These are phyloP conservation scores for Prunus padus DNA, from an alignment of 306 rosid species.

Conservation along the genomic window DNA sequence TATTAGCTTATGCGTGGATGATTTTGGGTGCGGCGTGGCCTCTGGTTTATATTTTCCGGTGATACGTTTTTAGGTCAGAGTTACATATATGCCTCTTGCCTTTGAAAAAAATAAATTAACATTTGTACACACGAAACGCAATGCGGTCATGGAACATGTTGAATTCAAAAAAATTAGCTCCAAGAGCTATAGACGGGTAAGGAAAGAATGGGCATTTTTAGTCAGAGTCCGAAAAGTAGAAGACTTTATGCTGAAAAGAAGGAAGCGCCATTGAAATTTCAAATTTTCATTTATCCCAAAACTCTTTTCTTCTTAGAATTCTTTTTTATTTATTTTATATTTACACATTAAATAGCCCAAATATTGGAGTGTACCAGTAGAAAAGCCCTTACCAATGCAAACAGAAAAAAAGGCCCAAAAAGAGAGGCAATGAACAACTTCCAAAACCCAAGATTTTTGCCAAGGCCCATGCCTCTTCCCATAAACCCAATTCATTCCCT, in stretches of 20 bases:
- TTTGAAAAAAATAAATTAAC: not conserved
- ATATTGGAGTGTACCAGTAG: too few species aligned
- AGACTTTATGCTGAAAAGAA: not conserved
- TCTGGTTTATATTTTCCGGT: not conserved
- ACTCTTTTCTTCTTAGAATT: too few species aligned
- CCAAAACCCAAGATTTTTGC: too few species aligned
- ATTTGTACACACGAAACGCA: too few species aligned
- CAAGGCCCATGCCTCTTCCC: too few species aligned
- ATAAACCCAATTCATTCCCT: too few species aligned
- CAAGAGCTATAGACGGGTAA: too few species aligned
- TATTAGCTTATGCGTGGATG: not conserved
- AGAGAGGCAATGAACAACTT: too few species aligned
- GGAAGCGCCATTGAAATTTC: slow-evolving; percentile 23
- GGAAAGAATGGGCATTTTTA: not conserved
- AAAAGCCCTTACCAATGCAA: too few species aligned
- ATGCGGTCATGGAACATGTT: not conserved
- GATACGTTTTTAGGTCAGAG: not conserved
- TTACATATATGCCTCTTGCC: not conserved
- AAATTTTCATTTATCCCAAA: slow-evolving; percentile 10
- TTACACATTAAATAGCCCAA: too few species aligned
- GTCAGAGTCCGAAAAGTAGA: not conserved
- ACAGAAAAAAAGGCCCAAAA: too few species aligned
- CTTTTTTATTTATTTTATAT: too few species aligned
- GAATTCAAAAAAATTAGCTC: not conserved
- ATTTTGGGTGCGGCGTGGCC: not conserved